A percentile compares a stretch with the other conserved stretches of the same genome.
These are phyloP conservation scores for Lycium barbarum DNA, from an alignment of 257 asterid species.

Conservation along the genomic window DNA sequence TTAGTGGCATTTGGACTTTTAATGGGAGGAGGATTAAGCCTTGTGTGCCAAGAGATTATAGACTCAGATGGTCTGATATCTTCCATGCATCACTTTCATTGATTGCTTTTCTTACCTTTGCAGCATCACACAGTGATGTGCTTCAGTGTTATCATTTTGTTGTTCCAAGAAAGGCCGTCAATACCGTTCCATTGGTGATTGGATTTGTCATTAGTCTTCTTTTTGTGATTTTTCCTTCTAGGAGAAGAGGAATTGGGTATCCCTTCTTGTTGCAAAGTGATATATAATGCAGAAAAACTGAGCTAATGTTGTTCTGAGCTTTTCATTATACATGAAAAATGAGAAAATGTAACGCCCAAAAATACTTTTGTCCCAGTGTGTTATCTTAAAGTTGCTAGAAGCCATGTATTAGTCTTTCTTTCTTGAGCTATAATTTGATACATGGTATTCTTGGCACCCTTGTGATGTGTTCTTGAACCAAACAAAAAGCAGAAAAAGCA, in stretches of 20 bases:
- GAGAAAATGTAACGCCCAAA: not conserved
- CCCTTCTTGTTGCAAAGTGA: conserved; percentile 69
- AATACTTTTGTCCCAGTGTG: not conserved
- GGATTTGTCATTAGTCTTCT: conserved; percentile 57
- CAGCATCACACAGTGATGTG: conserved; percentile 56
- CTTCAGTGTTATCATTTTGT: conserved; percentile 52
- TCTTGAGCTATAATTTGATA: conserved; percentile 12
- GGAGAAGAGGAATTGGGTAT: conserved; percentile 68
- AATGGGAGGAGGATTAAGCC: conserved; percentile 57
- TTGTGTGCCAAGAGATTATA: conserved; percentile 42
- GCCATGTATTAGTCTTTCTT: not conserved
- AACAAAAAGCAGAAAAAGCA: conserved; percentile 16
- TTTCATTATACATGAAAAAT: not conserved
- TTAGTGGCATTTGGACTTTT: conserved; percentile 55
- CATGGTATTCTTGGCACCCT: conserved; percentile 3
- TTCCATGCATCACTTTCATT: conserved; percentile 57
- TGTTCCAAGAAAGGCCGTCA: conserved; percentile 50
- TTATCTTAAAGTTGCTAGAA: not conserved
- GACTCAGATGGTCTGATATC: conserved; percentile 58
- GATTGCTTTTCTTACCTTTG: conserved; percentile 60
- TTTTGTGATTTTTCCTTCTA: conserved; percentile 66
- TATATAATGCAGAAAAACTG: not conserved
- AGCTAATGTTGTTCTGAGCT: not conserved
- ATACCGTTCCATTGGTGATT: conserved; percentile 51
- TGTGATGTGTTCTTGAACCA: not conserved